Percentiles rank a stretch among this genome's conserved stretches.
phyloP scores from a whole-genome alignment of 306 rosid species.

The Prunus kanzakura region DNA sequence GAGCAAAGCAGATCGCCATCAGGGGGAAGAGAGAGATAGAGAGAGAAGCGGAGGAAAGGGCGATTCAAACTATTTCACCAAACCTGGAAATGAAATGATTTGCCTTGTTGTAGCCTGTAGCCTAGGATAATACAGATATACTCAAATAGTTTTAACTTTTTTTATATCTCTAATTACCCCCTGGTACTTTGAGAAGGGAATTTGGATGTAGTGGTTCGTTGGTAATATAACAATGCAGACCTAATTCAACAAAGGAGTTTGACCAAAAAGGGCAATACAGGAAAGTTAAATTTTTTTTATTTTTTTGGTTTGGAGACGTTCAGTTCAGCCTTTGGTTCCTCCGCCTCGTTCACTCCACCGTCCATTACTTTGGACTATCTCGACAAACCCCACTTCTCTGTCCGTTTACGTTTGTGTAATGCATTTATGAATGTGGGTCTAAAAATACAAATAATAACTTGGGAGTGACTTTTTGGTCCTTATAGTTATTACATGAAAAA shows the following conservation, averaged over 20 bases:
- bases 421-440: too few species aligned
- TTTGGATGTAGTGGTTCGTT: not conserved
- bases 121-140: not conserved
- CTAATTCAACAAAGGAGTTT: not conserved
- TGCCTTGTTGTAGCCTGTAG: not conserved
- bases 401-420: too few species aligned
- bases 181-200: not conserved
- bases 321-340: too few species aligned
- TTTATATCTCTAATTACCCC: not conserved
- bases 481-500: too few species aligned
- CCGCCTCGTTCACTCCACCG: too few species aligned
- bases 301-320: not conserved
- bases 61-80: not conserved
- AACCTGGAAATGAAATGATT: not conserved
- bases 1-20: slow-evolving; percentile 65
- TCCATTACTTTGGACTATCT: too few species aligned
- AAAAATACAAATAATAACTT: too few species aligned
- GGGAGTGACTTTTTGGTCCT: too few species aligned
- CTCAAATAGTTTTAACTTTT: not conserved
- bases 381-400: too few species aligned
- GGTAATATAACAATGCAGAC: too few species aligned
- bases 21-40: not conserved
- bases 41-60: not conserved
- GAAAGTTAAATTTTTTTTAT: not conserved
- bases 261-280: not conserved